A percentile compares a stretch with the other conserved stretches of the same genome.
These are phyloP conservation scores for Phytophthora citricola DNA, from an alignment of 352 stramenopile genomes.

Conservation along the genomic window DNA sequence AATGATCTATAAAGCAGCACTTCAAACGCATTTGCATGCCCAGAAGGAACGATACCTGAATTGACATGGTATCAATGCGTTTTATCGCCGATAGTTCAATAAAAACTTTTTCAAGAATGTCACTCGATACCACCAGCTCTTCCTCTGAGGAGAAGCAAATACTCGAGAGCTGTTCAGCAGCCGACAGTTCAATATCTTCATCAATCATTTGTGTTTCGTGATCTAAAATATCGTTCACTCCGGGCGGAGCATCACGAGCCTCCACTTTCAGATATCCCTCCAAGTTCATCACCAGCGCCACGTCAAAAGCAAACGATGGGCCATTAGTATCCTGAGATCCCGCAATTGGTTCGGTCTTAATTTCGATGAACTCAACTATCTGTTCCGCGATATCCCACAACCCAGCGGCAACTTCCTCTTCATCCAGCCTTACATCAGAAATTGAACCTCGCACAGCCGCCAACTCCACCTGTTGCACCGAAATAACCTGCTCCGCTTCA, in stretches of 20 bases:
- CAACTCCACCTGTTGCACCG: slow-evolving; percentile 27
- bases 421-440: not conserved
- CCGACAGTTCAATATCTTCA: slow-evolving; percentile 14
- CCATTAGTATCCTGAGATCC: not conserved
- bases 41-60: slow-evolving; percentile 44
- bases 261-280: slow-evolving; percentile 24
- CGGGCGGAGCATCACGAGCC: not conserved
- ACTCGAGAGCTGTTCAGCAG: slow-evolving; percentile 22
- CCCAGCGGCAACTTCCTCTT: not conserved
- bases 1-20: slow-evolving; percentile 16
- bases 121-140: slow-evolving; percentile 4
- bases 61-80: slow-evolving; percentile 19
- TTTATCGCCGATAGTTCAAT: slow-evolving; percentile 31
- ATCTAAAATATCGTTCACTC: not conserved
- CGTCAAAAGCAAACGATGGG: not conserved
- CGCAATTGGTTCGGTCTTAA: not conserved
- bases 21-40: slow-evolving; percentile 31
- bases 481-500: slow-evolving; percentile 17
- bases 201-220: slow-evolving; percentile 5
- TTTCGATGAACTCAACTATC: slow-evolving; percentile 15
- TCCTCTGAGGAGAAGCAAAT: slow-evolving; percentile 3
- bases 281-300: slow-evolving; percentile 5
- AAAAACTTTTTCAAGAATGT: slow-evolving; percentile 27
- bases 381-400: slow-evolving; percentile 24
- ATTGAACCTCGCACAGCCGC: not conserved